phyloP scores from a whole-genome alignment of 768 basidiomycete species.

The Amanita pallidorosea region DNA sequence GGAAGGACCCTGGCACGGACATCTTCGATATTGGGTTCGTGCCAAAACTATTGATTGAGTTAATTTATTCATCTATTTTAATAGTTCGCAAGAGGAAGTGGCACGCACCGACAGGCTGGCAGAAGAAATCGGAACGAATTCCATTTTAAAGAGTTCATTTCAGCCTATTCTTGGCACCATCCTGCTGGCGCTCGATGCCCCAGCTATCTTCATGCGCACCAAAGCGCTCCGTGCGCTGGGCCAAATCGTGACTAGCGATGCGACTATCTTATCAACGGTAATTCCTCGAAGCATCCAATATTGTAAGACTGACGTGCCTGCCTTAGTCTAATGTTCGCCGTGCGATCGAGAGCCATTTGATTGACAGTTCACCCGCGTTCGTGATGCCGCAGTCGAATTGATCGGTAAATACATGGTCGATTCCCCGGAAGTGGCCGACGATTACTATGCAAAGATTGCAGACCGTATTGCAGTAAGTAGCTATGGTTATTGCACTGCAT shows the following conservation, averaged over 20 bases:
- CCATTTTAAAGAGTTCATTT: slow-evolving; percentile 70
- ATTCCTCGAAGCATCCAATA: slow-evolving; percentile 13
- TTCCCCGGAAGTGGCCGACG: slow-evolving; percentile 74
- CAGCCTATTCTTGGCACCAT: slow-evolving; percentile 76
- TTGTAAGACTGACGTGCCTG: slow-evolving; percentile 4
- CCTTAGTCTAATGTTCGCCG: slow-evolving; percentile 64
- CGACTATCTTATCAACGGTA: slow-evolving; percentile 69
- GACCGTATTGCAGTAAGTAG: slow-evolving; percentile 77
- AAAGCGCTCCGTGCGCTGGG: slow-evolving; percentile 89
- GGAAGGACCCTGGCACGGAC: slow-evolving; percentile 58
- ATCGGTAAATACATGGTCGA: slow-evolving; percentile 97
- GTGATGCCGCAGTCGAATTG: slow-evolving; percentile 93
- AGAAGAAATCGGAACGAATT: slow-evolving; percentile 69
- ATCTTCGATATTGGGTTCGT: slow-evolving; percentile 78
- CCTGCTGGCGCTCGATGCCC: slow-evolving; percentile 69
- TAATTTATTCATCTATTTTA: neutral
- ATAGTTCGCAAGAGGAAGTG: slow-evolving; percentile 63
- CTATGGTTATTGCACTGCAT: neutral
- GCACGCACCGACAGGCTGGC: slow-evolving; percentile 56
- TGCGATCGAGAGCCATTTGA: slow-evolving; percentile 81
- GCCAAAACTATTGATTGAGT: neutral
- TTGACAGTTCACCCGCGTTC: slow-evolving; percentile 92
- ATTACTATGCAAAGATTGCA: slow-evolving; percentile 83
- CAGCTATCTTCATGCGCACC: slow-evolving; percentile 85
- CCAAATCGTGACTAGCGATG: slow-evolving; percentile 83